Conservation (phyloP, 208 protist species). For the Crithidia mellificae region DNA sequence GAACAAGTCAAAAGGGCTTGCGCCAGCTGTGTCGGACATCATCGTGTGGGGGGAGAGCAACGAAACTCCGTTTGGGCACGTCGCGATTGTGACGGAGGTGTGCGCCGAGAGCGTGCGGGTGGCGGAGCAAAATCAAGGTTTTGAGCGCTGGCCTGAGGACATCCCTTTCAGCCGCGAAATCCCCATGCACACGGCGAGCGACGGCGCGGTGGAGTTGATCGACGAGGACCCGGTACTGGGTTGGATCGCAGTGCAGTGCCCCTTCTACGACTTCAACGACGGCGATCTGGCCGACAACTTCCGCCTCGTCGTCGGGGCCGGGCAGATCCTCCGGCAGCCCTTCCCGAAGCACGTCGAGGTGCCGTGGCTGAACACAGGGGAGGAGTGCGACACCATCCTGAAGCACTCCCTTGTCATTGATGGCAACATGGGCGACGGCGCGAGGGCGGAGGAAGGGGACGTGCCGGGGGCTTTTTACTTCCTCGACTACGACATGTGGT, state of each 20-base stretch:
- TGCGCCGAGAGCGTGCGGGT: conserved; percentile 36
- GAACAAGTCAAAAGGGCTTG: conserved; percentile 36
- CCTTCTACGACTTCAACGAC: conserved; percentile 49
- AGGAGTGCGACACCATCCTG: conserved; percentile 62
- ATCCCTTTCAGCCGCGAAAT: conserved; percentile 60
- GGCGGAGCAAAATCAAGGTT: conserved; percentile 78
- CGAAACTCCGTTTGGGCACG: conserved; percentile 61
- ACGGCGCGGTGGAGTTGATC: conserved; percentile 38
- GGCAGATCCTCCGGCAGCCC: conserved; percentile 50
- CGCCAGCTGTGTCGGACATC: conserved; percentile 52
- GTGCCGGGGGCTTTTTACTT: conserved; percentile 72
- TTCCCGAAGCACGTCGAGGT: conserved; percentile 47
- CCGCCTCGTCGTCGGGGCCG: conserved; percentile 43
- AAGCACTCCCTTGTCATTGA: conserved; percentile 52
- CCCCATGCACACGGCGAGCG: conserved; percentile 18
- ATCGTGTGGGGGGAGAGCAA: conserved; percentile 58
- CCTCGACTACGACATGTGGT: conserved; percentile 81
- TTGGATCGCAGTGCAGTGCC: conserved; percentile 54
- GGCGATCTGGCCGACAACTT: conserved; percentile 66
- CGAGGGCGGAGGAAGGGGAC: conserved; percentile 37
- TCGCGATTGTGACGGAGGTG: conserved; percentile 57
- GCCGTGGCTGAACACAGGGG: conserved; percentile 50
- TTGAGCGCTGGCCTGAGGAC: conserved; percentile 50
- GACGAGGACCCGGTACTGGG: conserved; percentile 64
- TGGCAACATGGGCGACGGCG: conserved; percentile 36